phyloP scores from a whole-genome alignment of 768 basidiomycete species.

The Tricholoma sp. region DNA sequence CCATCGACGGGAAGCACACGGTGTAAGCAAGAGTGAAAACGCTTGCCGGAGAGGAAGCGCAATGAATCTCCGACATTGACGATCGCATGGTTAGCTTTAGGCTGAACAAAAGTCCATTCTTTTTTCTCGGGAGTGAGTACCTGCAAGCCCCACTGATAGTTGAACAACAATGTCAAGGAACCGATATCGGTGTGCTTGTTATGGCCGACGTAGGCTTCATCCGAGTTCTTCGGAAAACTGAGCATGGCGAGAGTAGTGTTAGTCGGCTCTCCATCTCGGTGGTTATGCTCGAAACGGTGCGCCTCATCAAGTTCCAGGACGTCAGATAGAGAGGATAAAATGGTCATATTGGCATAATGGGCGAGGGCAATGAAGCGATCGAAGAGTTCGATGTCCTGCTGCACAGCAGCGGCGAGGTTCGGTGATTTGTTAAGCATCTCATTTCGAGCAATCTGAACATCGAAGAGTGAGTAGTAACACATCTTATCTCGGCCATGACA shows the following conservation, averaged over 20 bases:
- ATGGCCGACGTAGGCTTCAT: not conserved
- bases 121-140: not conserved
- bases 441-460: not conserved
- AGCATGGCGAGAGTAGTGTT: not conserved
- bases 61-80: not conserved
- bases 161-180: not conserved
- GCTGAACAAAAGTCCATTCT: not conserved
- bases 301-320: not conserved
- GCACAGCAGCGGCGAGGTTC: not conserved
- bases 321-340: not conserved
- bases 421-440: not conserved
- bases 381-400: not conserved
- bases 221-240: not conserved
- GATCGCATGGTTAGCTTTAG: not conserved
- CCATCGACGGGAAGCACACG: not conserved
- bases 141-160: not conserved
- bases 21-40: not conserved
- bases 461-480: not conserved
- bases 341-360: not conserved
- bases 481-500: not conserved
- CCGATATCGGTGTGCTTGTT: conserved; percentile 2
- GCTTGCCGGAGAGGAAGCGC: not conserved
- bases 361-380: not conserved
- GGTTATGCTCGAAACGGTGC: not conserved
- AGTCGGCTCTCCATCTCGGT: not conserved